Evolutionary conservation across 2,329 filamentous ascomycete genomes (phyloP).

Genomic region (Tolypocladium pustulatum): DNA sequence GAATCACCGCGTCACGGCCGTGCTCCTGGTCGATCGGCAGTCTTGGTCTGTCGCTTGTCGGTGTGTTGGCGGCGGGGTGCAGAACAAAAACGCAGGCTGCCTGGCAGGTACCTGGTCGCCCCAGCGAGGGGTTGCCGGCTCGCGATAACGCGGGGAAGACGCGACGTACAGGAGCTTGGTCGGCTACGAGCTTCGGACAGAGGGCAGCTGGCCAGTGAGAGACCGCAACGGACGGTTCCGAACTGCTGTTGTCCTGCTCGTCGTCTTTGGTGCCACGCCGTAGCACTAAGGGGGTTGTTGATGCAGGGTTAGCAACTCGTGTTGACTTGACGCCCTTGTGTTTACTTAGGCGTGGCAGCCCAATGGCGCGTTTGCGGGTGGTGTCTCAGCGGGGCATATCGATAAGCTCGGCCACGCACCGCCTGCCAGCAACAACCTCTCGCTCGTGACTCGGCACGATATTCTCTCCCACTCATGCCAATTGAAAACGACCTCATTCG

Average conservation of each 20-base stretch:
- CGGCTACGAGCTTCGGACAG: neutral
- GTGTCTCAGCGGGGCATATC: conserved; percentile 7
- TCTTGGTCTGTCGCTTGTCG: neutral
- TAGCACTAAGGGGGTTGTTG: neutral
- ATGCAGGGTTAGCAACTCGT: neutral
- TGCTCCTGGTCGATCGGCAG: neutral
- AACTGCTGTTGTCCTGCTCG: neutral
- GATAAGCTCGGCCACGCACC: conserved; percentile 3
- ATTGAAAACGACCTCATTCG: neutral
- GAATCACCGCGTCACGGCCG: neutral
- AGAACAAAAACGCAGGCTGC: neutral
- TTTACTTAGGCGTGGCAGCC: conserved; percentile 2
- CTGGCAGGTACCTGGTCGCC: neutral
- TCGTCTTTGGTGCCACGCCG: neutral
- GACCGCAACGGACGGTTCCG: neutral
- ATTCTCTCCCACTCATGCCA: neutral
- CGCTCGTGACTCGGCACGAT: neutral
- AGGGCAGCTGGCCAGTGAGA: neutral
- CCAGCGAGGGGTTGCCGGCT: neutral
- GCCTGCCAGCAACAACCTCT: neutral
- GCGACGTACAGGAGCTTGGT: neutral
- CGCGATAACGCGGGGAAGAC: neutral
- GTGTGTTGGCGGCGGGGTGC: conserved; percentile 4
- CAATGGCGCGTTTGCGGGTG: neutral
- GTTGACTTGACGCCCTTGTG: conserved; percentile 1